Base-by-base conservation (phyloP, 75 land plant genomes). In the Picea glauca region DNA sequence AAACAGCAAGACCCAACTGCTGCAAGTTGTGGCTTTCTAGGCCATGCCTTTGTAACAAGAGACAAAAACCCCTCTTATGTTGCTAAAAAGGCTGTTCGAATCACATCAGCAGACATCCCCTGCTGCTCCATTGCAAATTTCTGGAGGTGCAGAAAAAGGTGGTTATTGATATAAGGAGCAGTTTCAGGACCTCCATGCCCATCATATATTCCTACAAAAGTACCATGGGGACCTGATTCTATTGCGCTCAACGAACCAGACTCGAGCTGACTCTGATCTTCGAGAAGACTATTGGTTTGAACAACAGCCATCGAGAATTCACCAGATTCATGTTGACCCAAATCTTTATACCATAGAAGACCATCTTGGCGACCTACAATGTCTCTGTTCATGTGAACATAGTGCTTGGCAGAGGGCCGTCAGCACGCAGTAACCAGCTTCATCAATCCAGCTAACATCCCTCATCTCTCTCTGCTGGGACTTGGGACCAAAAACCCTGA, bases 131-230 rank as follows among this genome's bases (percentile, higher is more conserved):
- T n/a, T n/a, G n/a, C n/a, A n/a, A n/a, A n/a, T n/a, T n/a, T 82
- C 84, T 84, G 82, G 21, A 86, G 78, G 76, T 89, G 80, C 38
- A 79, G 82, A 68, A 85, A 90, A 20, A 94, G 91, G 74, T 85
- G 67, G 80, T 94, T 78, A 59, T 87, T 86, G 85, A 94, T 81
- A 80, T 78, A 90, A 26, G 87, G 86, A 26, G 98, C 88, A n/a
- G n/a, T n/a, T n/a, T 94, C 93, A 68, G 94, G 93, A 20, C 97
- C 97, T 6, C 97, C 97, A 87, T 94, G 98, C 8, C 95, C 95
- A 81, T 94, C 98, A 80, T 94, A 94, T 58, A 92, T 77, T 13
- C 98, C 98, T 43, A 94, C 81, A 78, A 92, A 92, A 0, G 93
- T 90, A 8, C 95, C 98, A 38, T 38, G 38, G 38, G 38, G 38